Base-by-base conservation (phyloP, 2,329 filamentous ascomycete species). In the Hymenoscyphus infarciens region DNA sequence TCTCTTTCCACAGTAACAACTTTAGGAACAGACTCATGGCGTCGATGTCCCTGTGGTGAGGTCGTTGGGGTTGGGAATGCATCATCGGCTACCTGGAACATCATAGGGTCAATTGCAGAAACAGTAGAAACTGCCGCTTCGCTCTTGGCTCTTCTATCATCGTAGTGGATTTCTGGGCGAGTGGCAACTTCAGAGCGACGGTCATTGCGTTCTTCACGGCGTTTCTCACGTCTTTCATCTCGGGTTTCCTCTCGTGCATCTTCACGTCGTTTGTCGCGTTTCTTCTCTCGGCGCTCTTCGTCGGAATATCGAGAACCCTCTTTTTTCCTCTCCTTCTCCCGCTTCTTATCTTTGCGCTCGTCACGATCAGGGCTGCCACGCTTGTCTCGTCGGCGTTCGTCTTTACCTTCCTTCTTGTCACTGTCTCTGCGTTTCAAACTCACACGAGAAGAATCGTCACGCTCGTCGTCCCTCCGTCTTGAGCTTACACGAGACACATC, bases 1-100 rank as follows among this genome's bases (percentile, higher is more conserved):
- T 82, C 82, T 35, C 82, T 79, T 33, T 83, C 80, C 56, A 85
- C 79, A 2, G 82, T 84, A 49, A 82, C 75, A 54, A 86, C 75
- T 63, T 77, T 77, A 6, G 81, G 83, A 15, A 64, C 49, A 15
- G 69, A 63, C 10, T 68, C 64, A 16, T 55, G 58, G 57, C 60
- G 66, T n/a, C 62, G 57, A 64, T 67, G 68, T 31, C 55, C 59
- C 39, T 58, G 56, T 19, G 59, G 49, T 11, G 63, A 61, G 4
- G 72, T 71, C 0, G 79, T 77, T 13, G 82, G 79, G 10, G 80
- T 81, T 57, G 76, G 74, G 63, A 83, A 83, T n/a, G 79, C 79
- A 69, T 82, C 79, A 64, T 82, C 77, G 52, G 78, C 67, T 64
- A 86, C 81, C 72, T 83, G 83, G 70, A 78, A 87, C 71, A 85